Conservation (phyloP, 2,329 filamentous ascomycete species). For the Dendryphion nanum region DNA sequence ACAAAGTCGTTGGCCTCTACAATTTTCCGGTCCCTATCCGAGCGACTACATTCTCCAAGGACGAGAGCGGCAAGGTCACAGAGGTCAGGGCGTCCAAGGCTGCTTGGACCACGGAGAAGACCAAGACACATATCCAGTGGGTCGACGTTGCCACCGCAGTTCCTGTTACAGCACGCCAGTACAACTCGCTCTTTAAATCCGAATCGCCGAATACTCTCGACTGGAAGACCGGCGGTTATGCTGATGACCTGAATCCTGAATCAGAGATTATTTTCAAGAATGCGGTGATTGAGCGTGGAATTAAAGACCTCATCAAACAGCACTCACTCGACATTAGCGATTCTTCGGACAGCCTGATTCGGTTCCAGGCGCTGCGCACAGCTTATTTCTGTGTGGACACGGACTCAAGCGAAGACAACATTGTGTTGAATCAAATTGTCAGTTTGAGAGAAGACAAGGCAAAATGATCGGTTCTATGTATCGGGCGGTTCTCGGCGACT, state of each 20-base stretch:
- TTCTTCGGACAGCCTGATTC: slow-evolving; percentile 52
- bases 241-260: slow-evolving; percentile 80
- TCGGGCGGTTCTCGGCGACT: too few relatives aligned
- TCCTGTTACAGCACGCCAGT: slow-evolving; percentile 66
- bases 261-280: slow-evolving; percentile 77
- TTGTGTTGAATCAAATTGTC: slow-evolving; percentile 89
- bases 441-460: slow-evolving; percentile 76
- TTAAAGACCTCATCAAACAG: slow-evolving; percentile 73
- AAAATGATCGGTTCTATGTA: slow-evolving; percentile 11
- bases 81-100: slow-evolving; percentile 66
- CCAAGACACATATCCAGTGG: slow-evolving; percentile 78
- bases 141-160: slow-evolving; percentile 67
- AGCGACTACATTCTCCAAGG: slow-evolving; percentile 66
- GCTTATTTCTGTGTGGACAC: slow-evolving; percentile 82
- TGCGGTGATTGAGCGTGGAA: slow-evolving; percentile 79
- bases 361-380: slow-evolving; percentile 89
- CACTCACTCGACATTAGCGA: slow-evolving; percentile 31
- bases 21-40: slow-evolving; percentile 69
- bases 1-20: slow-evolving; percentile 71
- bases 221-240: slow-evolving; percentile 70
- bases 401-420: slow-evolving; percentile 68
- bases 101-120: slow-evolving; percentile 65
- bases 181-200: slow-evolving; percentile 82
- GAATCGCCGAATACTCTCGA: slow-evolving; percentile 73
- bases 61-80: slow-evolving; percentile 63